Base-by-base conservation (phyloP, 108 stramenopile genomes). In the Cafeteria roenbergensis region DNA sequence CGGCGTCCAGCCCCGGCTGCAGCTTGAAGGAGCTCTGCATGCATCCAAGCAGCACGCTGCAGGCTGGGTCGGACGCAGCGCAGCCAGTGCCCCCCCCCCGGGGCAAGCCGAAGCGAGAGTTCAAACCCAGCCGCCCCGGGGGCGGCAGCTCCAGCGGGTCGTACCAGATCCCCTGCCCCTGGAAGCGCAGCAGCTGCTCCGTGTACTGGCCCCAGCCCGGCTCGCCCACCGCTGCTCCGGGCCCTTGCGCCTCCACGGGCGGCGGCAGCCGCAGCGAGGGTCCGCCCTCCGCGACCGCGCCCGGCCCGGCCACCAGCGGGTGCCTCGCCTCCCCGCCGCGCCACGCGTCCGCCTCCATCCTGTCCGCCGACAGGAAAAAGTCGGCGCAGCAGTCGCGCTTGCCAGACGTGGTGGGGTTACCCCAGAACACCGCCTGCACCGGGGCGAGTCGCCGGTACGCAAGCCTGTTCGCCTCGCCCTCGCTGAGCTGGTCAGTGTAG, bases 1-100 rank as follows among this genome's bases (percentile, higher is more conserved):
- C 84, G 27, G 51, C 26, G 51, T 86, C 85, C 56, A 85, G 85
- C 3, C 24, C 35, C 17, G 87, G 85, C 50, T 82, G 80, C 14
- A 87, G 75, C 63, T 87, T 87, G 70, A 80, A 82, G 20, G 82
- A 25, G 62, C 76, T 82, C 64, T 87, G 85, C 17, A 80, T 75
- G 42, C 80, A 80, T 17, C 78, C 59, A 57, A 78, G 84, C 1
- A 82, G 27, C 28, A 74, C 55, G 12, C 34, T 63, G 35, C n/a
- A 38, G 0, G 60, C 1, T 31, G 8, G 4, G 51, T 25, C 4
- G n/a, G n/a, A n/a, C n/a, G n/a, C n/a, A n/a, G n/a, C n/a, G n/a
- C n/a, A n/a, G n/a, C n/a, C n/a, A n/a, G n/a, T n/a, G n/a, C n/a
- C n/a, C n/a, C 58, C 57, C 35, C 2, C 36, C 30, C 36, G 36